Base-by-base conservation (phyloP, 768 basidiomycete genomes). In the Coprinopsis sp. region DNA sequence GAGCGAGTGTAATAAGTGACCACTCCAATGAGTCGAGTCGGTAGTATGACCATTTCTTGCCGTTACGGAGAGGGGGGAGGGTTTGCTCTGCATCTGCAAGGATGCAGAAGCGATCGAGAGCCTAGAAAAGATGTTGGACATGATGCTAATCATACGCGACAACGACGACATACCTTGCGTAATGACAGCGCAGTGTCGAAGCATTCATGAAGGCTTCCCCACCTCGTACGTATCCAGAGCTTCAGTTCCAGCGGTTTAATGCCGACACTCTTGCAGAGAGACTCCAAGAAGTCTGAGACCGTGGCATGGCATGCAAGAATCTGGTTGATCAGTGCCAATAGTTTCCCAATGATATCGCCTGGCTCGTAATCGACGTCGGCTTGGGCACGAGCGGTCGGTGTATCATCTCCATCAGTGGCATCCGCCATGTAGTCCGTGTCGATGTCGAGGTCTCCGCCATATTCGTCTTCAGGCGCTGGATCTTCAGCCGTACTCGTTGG, bases 281-380 rank as follows among this genome's bases (percentile, higher is more conserved):
- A 7, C 7, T 37, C 16, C 14, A 37, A 37, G 36, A n/a, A 52
- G 7, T 42, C 42, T 21, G 28, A 21, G 18, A 34, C 37, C 18
- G 3, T 25, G 18, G 49, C 51, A 31, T 37, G 33, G 16, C 41
- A 43, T 2, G 13, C 29, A 3, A 34, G 41, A 22, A 52, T 31
- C 42, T 52, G 47, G 7, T 19, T 39, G 22, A 52, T 50, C 36
- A 52, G 50, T 19, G 51, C 51, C 39, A 52, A 34, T 14, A 52
- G 27, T 33, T 52, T 52, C 13, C 51, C 51, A 19, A 52, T 27
- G 13, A 49, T 48, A 50, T 52, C 48, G n/a, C 51, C 51, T 2
- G 51, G 22, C 11, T 52, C 48, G 43, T 44, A 49, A 38, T 27
- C 33, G n/a, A 46, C 47, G 22, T 44, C 14, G n/a, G 29, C 14